These are phyloP conservation scores for Nannochloropsis gaditana DNA, from an alignment of 108 stramenopile genomes.

Conservation along the genomic window DNA sequence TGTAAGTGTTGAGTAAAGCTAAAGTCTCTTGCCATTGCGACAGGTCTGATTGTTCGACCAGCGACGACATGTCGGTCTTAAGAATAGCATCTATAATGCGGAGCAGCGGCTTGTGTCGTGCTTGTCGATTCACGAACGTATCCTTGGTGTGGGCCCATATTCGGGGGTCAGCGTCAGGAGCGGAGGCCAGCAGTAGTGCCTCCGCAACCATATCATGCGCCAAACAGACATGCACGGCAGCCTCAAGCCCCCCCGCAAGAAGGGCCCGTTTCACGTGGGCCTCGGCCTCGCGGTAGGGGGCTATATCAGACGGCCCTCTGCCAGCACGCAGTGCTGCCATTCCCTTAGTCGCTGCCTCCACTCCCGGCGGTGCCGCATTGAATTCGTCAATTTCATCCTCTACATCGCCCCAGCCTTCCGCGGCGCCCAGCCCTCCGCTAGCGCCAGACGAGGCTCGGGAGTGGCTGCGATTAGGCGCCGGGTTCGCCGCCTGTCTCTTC, in stretches of 20 bases:
- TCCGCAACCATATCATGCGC: constrained; percentile 76
- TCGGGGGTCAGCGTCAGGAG: constrained; percentile 74
- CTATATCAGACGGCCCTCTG: background rate
- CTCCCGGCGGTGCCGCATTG: background rate
- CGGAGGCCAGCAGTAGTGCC: constrained; percentile 78
- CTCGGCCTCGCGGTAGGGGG: constrained; percentile 60
- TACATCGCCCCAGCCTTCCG: background rate
- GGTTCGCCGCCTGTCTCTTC: background rate
- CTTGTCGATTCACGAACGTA: constrained; percentile 70
- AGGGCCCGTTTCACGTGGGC: constrained; percentile 71
- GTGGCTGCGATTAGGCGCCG: constrained; percentile 26
- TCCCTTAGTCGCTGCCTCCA: background rate
- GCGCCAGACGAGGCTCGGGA: background rate
- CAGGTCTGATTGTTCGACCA: constrained; percentile 68
- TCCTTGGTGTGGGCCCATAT: constrained; percentile 83
- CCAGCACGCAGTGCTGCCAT: background rate
- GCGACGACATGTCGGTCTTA: constrained; percentile 59
- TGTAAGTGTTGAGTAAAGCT: constrained; percentile 85
- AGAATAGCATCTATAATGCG: constrained; percentile 78
- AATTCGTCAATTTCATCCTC: background rate
- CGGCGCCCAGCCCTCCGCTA: background rate
- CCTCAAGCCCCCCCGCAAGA: constrained; percentile 89
- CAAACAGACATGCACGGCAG: constrained; percentile 91
- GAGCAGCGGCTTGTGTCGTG: constrained; percentile 66
- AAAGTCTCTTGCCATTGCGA: constrained; percentile 84